These are phyloP conservation scores for Tetrahymena thermophila DNA, from an alignment of 73 alveolate species.

Conservation along the genomic window DNA sequence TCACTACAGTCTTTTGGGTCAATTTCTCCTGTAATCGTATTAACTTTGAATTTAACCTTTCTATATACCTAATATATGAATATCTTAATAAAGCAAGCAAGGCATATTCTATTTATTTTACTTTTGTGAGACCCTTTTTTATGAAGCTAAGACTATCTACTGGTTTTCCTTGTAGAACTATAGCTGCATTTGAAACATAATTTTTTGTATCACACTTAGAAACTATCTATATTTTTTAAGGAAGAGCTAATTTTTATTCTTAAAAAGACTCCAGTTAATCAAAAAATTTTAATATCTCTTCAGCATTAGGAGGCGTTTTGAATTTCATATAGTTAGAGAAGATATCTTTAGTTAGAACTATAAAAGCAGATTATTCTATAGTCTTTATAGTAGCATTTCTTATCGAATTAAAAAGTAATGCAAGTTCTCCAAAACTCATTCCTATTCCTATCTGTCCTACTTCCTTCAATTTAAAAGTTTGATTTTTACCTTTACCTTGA, in stretches of 20 bases:
- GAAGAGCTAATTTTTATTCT: conserved; percentile 24
- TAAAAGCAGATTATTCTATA: conserved; percentile 21
- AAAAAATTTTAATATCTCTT: not conserved
- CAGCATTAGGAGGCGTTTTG: conserved; percentile 27
- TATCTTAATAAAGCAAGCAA: not conserved
- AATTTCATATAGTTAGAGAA: conserved; percentile 39
- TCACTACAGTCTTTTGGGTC: conserved; percentile 16
- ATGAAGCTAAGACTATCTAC: conserved; percentile 12
- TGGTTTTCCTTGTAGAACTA: conserved; percentile 17
- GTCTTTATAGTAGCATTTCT: conserved; percentile 42
- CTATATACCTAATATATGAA: not conserved
- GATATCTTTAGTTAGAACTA: conserved; percentile 30
- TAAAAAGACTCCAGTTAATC: conserved; percentile 13
- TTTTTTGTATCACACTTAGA: conserved; percentile 17
- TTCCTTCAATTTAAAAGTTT: conserved; percentile 2
- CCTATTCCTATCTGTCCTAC: conserved; percentile 33
- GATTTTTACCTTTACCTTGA: conserved; percentile 8
- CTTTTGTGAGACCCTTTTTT: conserved; percentile 20
- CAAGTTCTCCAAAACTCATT: conserved; percentile 44
- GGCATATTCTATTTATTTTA: not conserved
- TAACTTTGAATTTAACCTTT: not conserved
- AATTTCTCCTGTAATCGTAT: conserved; percentile 8
- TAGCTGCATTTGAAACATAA: conserved; percentile 12
- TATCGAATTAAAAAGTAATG: conserved; percentile 31
- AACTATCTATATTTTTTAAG: conserved; percentile 37